These are phyloP conservation scores for Camellia japonica DNA, from an alignment of 148 eudicot species.

Conservation along the genomic window DNA sequence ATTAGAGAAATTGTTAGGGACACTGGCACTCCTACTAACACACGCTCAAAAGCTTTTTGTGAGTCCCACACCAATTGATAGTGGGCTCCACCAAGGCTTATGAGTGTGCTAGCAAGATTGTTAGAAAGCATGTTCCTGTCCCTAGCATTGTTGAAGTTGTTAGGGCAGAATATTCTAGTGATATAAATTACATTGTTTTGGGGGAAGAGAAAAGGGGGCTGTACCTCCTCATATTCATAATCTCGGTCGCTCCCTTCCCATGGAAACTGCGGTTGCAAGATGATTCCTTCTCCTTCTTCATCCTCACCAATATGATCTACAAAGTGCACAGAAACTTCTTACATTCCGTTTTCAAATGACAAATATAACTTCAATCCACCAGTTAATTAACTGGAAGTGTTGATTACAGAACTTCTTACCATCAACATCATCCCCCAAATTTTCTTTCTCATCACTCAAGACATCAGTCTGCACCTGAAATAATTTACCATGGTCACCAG, in stretches of 20 bases:
- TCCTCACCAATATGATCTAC: slow-evolving; percentile 53
- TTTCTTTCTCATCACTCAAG: slow-evolving; percentile 48
- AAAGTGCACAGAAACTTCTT: neutral
- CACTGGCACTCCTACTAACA: too few species aligned
- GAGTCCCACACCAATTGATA: too few species aligned
- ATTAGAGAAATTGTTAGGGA: too few species aligned
- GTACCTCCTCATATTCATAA: slow-evolving; percentile 70
- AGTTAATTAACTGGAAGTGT: neutral
- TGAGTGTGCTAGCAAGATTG: too few species aligned
- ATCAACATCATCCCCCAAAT: slow-evolving; percentile 47
- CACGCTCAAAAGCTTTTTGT: too few species aligned
- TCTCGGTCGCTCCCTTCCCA: slow-evolving; percentile 80
- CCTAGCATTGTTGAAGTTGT: too few species aligned
- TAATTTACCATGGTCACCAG: neutral
- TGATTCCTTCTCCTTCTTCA: slow-evolving; percentile 59
- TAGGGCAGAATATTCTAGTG: too few species aligned
- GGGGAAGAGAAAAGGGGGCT: too few species aligned
- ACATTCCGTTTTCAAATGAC: slow-evolving; percentile 2
- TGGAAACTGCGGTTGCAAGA: slow-evolving; percentile 46
- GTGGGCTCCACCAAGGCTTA: too few species aligned
- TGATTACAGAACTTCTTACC: slow-evolving; percentile 30
- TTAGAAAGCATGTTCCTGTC: too few species aligned
- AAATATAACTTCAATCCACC: neutral
- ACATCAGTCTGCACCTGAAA: slow-evolving; percentile 62
- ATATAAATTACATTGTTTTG: too few species aligned